Evolutionary conservation across 1,139 yeast genomes (phyloP).

Genomic region (Taiozyma onychis): DNA sequence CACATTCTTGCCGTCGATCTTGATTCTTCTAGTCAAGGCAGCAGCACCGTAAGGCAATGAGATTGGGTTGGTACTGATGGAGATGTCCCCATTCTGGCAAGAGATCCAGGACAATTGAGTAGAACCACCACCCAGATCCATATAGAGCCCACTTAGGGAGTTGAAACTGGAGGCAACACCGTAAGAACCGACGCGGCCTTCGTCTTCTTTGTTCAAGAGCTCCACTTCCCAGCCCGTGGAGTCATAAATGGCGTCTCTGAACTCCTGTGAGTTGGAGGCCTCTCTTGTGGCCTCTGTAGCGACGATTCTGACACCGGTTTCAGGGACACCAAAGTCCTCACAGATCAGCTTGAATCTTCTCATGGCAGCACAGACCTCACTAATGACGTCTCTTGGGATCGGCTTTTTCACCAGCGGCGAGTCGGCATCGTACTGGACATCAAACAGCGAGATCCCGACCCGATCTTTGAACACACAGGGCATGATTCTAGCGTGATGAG

Average conservation of each 20-base stretch:
- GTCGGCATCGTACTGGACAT: constrained; percentile 41
- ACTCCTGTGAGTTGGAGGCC: constrained; percentile 53
- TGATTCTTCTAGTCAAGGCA: constrained; percentile 48
- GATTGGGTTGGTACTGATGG: constrained; percentile 49
- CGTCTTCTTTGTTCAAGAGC: constrained; percentile 50
- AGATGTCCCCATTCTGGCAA: constrained; percentile 45
- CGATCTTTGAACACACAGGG: constrained; percentile 69
- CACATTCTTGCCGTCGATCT: constrained; percentile 38
- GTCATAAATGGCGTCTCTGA: constrained; percentile 43
- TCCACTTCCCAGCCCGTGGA: constrained; percentile 60
- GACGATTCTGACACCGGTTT: constrained; percentile 50
- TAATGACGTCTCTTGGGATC: constrained; percentile 48
- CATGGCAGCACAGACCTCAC: constrained; percentile 53
- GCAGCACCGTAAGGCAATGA: constrained; percentile 67
- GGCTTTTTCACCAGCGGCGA: constrained; percentile 38
- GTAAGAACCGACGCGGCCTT: constrained; percentile 56
- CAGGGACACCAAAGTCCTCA: constrained; percentile 60
- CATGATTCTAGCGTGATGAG: constrained; percentile 61
- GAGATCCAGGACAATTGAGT: constrained; percentile 61
- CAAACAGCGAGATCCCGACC: constrained; percentile 58
- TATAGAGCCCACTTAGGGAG: constrained; percentile 53
- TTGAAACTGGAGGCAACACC: constrained; percentile 67
- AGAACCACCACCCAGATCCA: constrained; percentile 66
- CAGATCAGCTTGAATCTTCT: constrained; percentile 58
- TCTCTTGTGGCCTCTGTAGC: constrained; percentile 66